A percentile compares a stretch with the other conserved stretches of the same genome.
Conservation (phyloP, 495 filamentous ascomycete species). For the Pyrenopolyporus hunteri region DNA sequence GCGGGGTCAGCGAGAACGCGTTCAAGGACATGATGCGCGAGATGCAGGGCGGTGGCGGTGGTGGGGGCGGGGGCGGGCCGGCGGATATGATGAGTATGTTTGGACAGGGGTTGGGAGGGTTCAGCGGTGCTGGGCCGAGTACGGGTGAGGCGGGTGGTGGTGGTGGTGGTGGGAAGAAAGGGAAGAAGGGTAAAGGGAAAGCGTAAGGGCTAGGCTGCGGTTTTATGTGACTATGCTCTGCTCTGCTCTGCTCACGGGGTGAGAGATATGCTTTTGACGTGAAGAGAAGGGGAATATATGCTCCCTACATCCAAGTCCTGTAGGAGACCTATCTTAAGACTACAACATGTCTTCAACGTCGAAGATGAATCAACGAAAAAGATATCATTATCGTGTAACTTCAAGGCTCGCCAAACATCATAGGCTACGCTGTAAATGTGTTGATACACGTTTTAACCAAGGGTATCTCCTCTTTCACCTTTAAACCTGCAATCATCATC, state of each 20-base stretch:
- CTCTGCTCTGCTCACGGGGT: too few species aligned
- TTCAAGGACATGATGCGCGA: slow-evolving; percentile 97
- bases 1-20: slow-evolving; percentile 94
- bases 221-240: not conserved
- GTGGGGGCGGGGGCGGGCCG: slow-evolving; percentile 48
- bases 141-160: slow-evolving; percentile 25
- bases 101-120: slow-evolving; percentile 42
- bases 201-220: slow-evolving; percentile 23
- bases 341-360: not conserved
- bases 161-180: slow-evolving; percentile 45
- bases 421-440: slow-evolving; percentile 1
- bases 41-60: slow-evolving; percentile 69
- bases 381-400: slow-evolving; percentile 8
- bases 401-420: not conserved
- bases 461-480: slow-evolving; percentile 15
- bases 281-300: not conserved
- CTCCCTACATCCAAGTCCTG: not conserved
- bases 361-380: slow-evolving; percentile 2
- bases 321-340: not conserved
- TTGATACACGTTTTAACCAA: slow-evolving; percentile 17
- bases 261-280: not conserved
- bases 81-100: slow-evolving; percentile 54
- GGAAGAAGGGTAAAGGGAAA: slow-evolving; percentile 59
- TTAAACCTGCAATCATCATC: not conserved
- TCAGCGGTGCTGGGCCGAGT: slow-evolving; percentile 36